Percentiles rank a stretch among this genome's conserved stretches.
Conservation (phyloP, 2,329 filamentous ascomycete genomes). For the Hypoxylon sp. region DNA sequence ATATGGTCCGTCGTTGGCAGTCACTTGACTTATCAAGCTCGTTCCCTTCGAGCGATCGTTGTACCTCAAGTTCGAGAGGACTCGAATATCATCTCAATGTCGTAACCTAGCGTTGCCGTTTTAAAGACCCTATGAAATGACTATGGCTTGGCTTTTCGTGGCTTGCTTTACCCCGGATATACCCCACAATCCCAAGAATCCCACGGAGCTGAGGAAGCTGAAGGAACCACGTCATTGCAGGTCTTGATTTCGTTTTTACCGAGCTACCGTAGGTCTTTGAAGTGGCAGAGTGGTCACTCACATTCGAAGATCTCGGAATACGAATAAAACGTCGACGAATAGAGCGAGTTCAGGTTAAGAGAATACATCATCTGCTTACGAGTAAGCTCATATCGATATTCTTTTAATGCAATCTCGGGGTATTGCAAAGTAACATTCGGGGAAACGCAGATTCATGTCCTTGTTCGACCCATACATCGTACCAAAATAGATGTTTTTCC, state of each 20-base stretch:
- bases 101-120: conserved; percentile 10
- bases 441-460: conserved; percentile 18
- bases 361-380: neutral
- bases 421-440: conserved; percentile 36
- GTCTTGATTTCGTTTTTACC: conserved; percentile 11
- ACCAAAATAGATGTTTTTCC: conserved; percentile 9
- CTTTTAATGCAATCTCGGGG: conserved; percentile 29
- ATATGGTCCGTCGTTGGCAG: conserved; percentile 12
- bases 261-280: conserved; percentile 12
- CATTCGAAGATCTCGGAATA: neutral
- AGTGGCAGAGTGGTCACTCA: neutral
- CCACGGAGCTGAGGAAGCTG: conserved; percentile 39
- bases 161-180: conserved; percentile 35
- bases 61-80: conserved; percentile 7
- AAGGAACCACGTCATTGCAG: conserved; percentile 22
- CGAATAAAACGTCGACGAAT: neutral
- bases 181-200: conserved; percentile 39
- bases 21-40: conserved; percentile 28
- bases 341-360: neutral
- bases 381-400: neutral
- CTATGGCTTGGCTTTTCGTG: conserved; percentile 13
- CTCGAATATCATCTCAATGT: conserved; percentile 19
- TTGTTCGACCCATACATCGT: conserved; percentile 12
- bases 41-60: conserved; percentile 31
- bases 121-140: conserved; percentile 13